Conservation (phyloP, 768 basidiomycete species). For the Panus rudis region DNA sequence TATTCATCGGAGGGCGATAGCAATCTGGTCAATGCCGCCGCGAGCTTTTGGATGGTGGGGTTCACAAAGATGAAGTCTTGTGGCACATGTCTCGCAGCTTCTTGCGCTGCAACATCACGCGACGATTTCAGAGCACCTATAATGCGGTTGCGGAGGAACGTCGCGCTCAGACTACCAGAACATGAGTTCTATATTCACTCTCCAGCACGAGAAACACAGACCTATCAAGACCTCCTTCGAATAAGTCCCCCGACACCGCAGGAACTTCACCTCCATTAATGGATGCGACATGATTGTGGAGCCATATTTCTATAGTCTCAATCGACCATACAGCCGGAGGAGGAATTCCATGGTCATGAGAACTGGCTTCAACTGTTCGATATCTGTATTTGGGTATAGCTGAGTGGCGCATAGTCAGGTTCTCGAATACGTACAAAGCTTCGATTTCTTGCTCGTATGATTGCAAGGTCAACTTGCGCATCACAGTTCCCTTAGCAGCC, state of each 20-base stretch:
- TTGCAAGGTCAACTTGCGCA: constrained; percentile 8
- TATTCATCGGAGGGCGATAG: constrained; percentile 1
- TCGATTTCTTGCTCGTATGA: constrained; percentile 12
- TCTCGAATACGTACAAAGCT: constrained; percentile 9
- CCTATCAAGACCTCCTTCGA: background rate
- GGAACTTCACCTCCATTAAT: constrained; percentile 7
- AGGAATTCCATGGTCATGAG: constrained; percentile 4
- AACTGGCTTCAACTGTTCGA: constrained; percentile 9
- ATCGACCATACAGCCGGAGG: constrained; percentile 10
- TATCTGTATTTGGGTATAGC: constrained; percentile 12
- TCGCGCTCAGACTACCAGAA: constrained; percentile 9
- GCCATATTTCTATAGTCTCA: constrained; percentile 8
- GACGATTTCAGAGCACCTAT: constrained; percentile 7
- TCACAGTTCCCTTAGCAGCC: constrained; percentile 9
- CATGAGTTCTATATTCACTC: background rate
- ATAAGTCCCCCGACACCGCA: constrained; percentile 3
- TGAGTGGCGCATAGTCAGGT: too few relatives aligned
- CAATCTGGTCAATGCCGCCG: background rate
- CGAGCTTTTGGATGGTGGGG: constrained; percentile 4
- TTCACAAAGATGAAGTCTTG: constrained; percentile 10
- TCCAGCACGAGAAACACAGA: background rate
- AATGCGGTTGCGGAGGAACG: constrained; percentile 11
- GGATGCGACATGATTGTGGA: constrained; percentile 7
- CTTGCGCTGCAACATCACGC: background rate
- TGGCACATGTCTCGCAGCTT: constrained; percentile 3